phyloP scores from a whole-genome alignment of 768 basidiomycete species.

The Boletus bicolor region DNA sequence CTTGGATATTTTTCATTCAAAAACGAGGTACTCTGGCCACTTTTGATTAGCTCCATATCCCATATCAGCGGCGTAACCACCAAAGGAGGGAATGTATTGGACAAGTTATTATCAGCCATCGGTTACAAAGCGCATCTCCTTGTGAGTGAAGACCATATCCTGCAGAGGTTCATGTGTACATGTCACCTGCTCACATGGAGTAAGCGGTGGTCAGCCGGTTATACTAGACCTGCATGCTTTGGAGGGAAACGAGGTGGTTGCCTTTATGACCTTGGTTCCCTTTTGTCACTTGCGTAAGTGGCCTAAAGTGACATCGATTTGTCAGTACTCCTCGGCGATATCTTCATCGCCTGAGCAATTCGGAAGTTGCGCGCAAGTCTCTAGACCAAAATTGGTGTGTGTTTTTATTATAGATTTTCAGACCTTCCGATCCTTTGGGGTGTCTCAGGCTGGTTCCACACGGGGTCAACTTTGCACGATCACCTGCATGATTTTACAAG shows the following conservation, averaged over 20 bases:
- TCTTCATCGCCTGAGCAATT: not conserved
- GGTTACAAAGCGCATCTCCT: slow-evolving; percentile 9
- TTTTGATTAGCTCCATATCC: slow-evolving; percentile 9
- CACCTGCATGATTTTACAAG: not conserved
- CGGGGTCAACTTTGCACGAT: not conserved
- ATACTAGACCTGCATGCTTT: not conserved
- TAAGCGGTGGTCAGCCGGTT: slow-evolving; percentile 6
- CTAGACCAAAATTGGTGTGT: slow-evolving; percentile 6
- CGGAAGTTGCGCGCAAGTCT: not conserved
- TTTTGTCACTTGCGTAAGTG: slow-evolving; percentile 8
- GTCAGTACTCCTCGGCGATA: slow-evolving; percentile 18
- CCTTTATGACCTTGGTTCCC: not conserved
- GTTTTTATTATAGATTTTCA: slow-evolving; percentile 5
- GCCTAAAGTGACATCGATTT: not conserved
- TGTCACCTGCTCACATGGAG: slow-evolving; percentile 5
- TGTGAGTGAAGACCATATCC: slow-evolving; percentile 3
- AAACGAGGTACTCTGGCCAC: slow-evolving; percentile 13
- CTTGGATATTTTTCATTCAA: slow-evolving; percentile 27
- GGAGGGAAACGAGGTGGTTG: not conserved
- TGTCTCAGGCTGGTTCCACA: slow-evolving; percentile 5
- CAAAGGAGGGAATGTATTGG: slow-evolving; percentile 5
- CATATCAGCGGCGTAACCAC: slow-evolving; percentile 11
- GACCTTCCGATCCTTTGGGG: not conserved
- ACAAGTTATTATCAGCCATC: slow-evolving; percentile 2
- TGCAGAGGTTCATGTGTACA: not conserved